phyloP scores from a whole-genome alignment of 164 flowering plant species.

The Santalum album region DNA sequence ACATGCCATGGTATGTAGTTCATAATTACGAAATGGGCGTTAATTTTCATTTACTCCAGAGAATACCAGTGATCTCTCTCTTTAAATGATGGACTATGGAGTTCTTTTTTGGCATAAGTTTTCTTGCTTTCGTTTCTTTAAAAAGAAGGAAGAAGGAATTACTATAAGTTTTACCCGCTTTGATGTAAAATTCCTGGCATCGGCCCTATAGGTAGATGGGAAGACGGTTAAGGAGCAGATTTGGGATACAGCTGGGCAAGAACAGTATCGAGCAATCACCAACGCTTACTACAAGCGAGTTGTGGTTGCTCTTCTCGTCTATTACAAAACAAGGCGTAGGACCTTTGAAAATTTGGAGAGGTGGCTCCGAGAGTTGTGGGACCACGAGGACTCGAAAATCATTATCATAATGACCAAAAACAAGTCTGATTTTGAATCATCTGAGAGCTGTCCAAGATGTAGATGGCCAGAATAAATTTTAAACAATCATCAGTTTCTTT shows the following conservation, averaged over 20 bases:
- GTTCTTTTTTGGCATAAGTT: too few relatives aligned
- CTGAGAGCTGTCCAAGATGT: constrained; percentile 43
- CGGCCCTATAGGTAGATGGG: constrained; percentile 37
- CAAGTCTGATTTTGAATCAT: constrained; percentile 55
- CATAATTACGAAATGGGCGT: too few relatives aligned
- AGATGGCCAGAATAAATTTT: constrained; percentile 49
- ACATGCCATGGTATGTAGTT: too few relatives aligned
- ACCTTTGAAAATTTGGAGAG: constrained; percentile 54
- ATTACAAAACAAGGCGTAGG: constrained; percentile 53
- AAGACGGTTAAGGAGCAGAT: constrained; percentile 66
- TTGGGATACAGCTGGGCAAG: constrained; percentile 65
- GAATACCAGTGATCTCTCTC: too few relatives aligned
- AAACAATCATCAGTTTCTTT: too few relatives aligned
- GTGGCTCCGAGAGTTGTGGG: constrained; percentile 63
- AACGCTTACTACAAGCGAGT: constrained; percentile 65
- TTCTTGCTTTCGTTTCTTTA: too few relatives aligned
- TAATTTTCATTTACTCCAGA: too few relatives aligned
- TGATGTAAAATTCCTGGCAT: too few relatives aligned
- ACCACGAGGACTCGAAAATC: constrained; percentile 59
- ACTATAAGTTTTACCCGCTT: too few relatives aligned
- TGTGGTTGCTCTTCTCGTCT: constrained; percentile 54
- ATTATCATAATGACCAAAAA: constrained; percentile 63
- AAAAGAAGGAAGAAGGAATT: too few relatives aligned
- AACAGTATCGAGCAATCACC: constrained; percentile 53
- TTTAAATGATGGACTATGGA: too few relatives aligned